A percentile compares a stretch with the other conserved stretches of the same genome.
These are phyloP conservation scores for Alloascoidea africana DNA, from an alignment of 805 yeast species.

Conservation along the genomic window DNA sequence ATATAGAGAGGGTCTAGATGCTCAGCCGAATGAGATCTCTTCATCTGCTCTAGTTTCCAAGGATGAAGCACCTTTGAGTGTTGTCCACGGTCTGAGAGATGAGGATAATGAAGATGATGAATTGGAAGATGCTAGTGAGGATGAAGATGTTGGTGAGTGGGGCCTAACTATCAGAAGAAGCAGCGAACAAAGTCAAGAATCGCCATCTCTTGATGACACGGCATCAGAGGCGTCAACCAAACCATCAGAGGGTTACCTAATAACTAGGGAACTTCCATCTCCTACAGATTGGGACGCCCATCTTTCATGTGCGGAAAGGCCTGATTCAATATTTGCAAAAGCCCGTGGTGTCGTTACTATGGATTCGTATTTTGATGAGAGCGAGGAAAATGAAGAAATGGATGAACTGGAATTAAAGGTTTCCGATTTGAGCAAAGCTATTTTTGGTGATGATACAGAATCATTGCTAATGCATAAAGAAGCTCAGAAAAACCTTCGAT, in stretches of 20 bases:
- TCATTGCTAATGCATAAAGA: neutral
- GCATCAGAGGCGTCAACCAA: no score
- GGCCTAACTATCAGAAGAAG: slow-evolving; percentile 46
- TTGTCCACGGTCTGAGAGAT: no score
- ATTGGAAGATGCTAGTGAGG: slow-evolving; percentile 8
- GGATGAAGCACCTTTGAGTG: no score
- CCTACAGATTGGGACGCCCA: slow-evolving; percentile 1
- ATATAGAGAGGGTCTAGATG: no score
- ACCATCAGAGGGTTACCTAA: no score
- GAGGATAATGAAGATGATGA: slow-evolving; percentile 15
- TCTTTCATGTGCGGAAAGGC: neutral
- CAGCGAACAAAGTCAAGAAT: no score
- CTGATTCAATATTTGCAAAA: neutral
- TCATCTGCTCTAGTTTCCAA: no score
- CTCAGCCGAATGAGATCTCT: no score
- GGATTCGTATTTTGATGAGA: neutral
- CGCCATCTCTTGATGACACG: no score
- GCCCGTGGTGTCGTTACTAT: slow-evolving; percentile 1
- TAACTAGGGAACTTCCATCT: no score
- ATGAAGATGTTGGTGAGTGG: slow-evolving; percentile 3
- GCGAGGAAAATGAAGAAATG: neutral
- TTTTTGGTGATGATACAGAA: neutral
- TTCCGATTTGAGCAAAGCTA: neutral
- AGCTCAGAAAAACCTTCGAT: neutral
- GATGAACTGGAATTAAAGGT: neutral